Evolutionary conservation across 1,139 yeast genomes (phyloP), one percentile per base, ranked within the genome.

Genomic region (Blastobotrys aristatus): DNA sequence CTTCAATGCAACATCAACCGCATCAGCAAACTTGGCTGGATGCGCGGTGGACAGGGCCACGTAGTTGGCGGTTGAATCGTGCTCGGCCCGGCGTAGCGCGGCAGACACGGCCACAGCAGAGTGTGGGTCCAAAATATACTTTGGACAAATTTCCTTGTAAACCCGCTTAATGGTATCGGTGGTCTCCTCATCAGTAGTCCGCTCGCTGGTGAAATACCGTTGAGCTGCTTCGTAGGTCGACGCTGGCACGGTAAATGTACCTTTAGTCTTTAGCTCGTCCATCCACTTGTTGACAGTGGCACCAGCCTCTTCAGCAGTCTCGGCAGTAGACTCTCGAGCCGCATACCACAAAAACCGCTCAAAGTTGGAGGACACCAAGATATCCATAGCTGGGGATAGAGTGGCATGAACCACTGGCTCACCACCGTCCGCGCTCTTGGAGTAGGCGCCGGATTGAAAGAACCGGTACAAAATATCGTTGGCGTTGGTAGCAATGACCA

Each of bases 351-450:
- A 75, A 63, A 90, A 80, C 68, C 99, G 84, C 73, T 92, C 99
- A 63, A 92, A 92, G 68, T 92, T 92, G 29, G 96, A 86, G 11
- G 97, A 89, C 51, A 92, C 88, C 58, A 88, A 77, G 59, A 92
- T 92, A 66, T 92, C 99, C 99, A 92, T 92, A 31, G 99, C 99
- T 54, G 99, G 99, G 1, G 97, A 87, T 58, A 82, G 73, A 16
- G 98, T 90, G 21, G 94, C 88, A 65, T 84, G 86, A 37, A 90
- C 98, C 46, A 79, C 82, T 40, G 75, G 76, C n/a, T 34, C 24
- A 7, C 24, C 24, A 35, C 70, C 72, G 37, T 71, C 75, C 30
- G 54, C 55, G 24, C 61, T 56, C 55, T 73, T 71, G 66, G 88
- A 84, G 63, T 92, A 92, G 55, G 79, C 75, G 53, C 97, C 97